phyloP scores from a whole-genome alignment of 2,329 filamentous ascomycete species.

The Curvularia spicifera region DNA sequence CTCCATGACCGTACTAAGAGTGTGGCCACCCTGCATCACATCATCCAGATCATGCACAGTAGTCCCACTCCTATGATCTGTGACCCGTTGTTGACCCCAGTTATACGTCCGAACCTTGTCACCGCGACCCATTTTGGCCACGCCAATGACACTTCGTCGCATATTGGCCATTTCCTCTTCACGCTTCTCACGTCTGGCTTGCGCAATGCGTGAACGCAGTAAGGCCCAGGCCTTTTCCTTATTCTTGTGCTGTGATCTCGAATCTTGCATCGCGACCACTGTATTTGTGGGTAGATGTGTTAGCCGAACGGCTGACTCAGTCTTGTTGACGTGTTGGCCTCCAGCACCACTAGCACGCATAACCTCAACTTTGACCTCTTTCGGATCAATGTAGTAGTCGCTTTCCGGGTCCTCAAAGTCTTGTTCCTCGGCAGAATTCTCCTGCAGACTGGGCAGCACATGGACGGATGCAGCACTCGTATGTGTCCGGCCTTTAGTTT shows the following conservation, averaged over 20 bases:
- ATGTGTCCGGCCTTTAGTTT: conserved; percentile 88
- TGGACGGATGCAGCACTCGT: conserved; percentile 92
- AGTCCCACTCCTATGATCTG: conserved; percentile 82
- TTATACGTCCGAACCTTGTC: conserved; percentile 97
- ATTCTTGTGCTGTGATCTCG: conserved; percentile 87
- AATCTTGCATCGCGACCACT: conserved; percentile 90
- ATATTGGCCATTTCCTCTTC: conserved; percentile 80
- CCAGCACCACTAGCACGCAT: conserved; percentile 93
- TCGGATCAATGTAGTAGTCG: conserved; percentile 86
- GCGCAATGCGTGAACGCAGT: conserved; percentile 80
- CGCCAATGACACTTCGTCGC: conserved; percentile 78
- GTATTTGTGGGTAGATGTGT: conserved; percentile 89
- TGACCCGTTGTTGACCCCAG: conserved; percentile 77
- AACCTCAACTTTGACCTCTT: conserved; percentile 82
- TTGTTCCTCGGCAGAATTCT: conserved; percentile 56
- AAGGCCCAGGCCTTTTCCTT: conserved; percentile 86
- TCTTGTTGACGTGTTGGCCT: conserved; percentile 98
- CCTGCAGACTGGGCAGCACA: conserved; percentile 84
- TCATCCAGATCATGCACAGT: conserved; percentile 81
- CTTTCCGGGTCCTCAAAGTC: conserved; percentile 84
- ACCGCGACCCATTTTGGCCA: conserved; percentile 80
- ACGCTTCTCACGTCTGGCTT: conserved; percentile 77
- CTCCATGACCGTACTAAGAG: conserved; percentile 76
- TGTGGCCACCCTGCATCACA: conserved; percentile 77
- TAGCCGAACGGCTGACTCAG: conserved; percentile 90